These are phyloP conservation scores for Chiua sp. DNA, from an alignment of 1,284 basidiomycete species.

Conservation along the genomic window DNA sequence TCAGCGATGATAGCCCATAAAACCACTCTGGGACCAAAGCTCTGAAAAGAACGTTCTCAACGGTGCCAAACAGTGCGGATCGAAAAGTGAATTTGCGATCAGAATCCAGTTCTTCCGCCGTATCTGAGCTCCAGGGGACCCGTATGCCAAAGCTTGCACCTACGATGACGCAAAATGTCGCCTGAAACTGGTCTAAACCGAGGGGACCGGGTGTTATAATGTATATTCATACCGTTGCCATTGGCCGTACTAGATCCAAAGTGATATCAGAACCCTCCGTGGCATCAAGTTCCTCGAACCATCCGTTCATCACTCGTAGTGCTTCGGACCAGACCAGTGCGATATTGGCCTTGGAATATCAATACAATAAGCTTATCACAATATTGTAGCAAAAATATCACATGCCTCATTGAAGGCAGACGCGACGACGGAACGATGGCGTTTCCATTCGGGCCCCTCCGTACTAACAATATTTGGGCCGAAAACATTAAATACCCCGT, in stretches of 20 bases:
- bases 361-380: not conserved
- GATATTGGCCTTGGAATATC: conserved; percentile 43
- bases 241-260: conserved; percentile 37
- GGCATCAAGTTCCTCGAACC: conserved; percentile 46
- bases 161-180: conserved; percentile 46
- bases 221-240: conserved; percentile 31
- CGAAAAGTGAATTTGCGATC: conserved; percentile 41
- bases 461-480: conserved; percentile 25
- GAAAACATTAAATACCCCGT: conserved; percentile 26
- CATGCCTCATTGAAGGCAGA: conserved; percentile 36
- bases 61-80: conserved; percentile 38
- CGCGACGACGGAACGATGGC: conserved; percentile 31
- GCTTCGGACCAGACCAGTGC: conserved; percentile 51
- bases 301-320: conserved; percentile 46
- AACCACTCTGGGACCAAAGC: conserved; percentile 40
- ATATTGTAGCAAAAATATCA: not conserved
- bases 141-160: conserved; percentile 49
- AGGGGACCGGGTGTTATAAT: not conserved
- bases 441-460: conserved; percentile 32
- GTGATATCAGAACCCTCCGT: conserved; percentile 12
- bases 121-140: conserved; percentile 39
- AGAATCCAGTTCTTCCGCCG: conserved; percentile 29
- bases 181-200: conserved; percentile 23
- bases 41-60: conserved; percentile 38
- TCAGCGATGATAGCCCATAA: conserved; percentile 29